Percentiles rank a stretch among this genome's conserved stretches.
These are phyloP conservation scores for Rhizoclosmatium globosum DNA, from an alignment of 192 early-diverging fungal species.

Conservation along the genomic window DNA sequence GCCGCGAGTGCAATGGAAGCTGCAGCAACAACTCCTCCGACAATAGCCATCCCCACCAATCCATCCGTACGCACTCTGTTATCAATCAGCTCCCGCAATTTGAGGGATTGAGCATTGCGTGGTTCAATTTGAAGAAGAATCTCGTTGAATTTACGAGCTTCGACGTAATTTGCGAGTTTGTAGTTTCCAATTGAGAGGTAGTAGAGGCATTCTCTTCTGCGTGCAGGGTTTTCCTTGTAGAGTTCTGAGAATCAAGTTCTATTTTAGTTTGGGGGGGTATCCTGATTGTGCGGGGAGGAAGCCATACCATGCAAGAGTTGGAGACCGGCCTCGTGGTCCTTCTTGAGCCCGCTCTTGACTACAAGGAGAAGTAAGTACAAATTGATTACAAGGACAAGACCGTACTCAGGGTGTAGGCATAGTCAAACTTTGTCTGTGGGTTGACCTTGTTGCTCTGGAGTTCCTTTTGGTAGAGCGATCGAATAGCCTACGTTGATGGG, in stretches of 20 bases:
- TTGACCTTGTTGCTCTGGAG: slow-evolving; percentile 55
- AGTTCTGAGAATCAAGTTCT: slow-evolving; percentile 73
- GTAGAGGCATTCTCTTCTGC: slow-evolving; percentile 94
- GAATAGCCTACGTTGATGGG: slow-evolving; percentile 10
- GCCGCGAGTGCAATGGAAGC: slow-evolving; percentile 53
- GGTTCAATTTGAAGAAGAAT: slow-evolving; percentile 86
- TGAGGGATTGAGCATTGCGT: slow-evolving; percentile 80
- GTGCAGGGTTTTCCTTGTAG: slow-evolving; percentile 79
- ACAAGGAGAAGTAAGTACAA: neutral
- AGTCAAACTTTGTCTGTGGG: slow-evolving; percentile 96
- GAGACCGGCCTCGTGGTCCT: slow-evolving; percentile 81
- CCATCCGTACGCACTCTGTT: slow-evolving; percentile 84
- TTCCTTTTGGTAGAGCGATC: slow-evolving; percentile 58
- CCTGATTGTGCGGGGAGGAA: neutral
- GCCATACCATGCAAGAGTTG: slow-evolving; percentile 72
- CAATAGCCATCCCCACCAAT: slow-evolving; percentile 87
- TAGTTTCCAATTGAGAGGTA: slow-evolving; percentile 92
- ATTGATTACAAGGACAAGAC: too few relatives aligned
- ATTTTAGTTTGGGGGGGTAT: neutral
- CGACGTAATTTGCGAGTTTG: slow-evolving; percentile 87
- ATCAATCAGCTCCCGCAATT: slow-evolving; percentile 80
- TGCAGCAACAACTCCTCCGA: slow-evolving; percentile 79
- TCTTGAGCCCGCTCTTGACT: slow-evolving; percentile 62
- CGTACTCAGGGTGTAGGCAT: slow-evolving; percentile 91
- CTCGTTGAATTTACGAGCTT: slow-evolving; percentile 83